These are phyloP conservation scores for Cladosporium sp. DNA, from an alignment of 2,329 filamentous ascomycete species.

Conservation along the genomic window DNA sequence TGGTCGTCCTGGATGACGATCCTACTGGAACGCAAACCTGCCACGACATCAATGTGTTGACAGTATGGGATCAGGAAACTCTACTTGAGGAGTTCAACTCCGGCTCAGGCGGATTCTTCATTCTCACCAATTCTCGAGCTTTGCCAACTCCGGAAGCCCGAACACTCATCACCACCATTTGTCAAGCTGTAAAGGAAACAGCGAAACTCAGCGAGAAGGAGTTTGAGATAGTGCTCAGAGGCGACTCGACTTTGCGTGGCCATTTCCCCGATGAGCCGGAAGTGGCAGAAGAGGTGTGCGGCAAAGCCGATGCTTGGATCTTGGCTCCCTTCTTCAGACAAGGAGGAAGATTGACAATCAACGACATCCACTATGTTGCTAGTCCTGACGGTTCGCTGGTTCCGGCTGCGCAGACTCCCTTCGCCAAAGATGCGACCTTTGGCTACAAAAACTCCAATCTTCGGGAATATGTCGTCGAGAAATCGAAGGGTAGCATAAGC, in stretches of 20 bases:
- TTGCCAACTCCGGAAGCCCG: slow-evolving; percentile 47
- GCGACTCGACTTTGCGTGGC: slow-evolving; percentile 55
- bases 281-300: slow-evolving; percentile 48
- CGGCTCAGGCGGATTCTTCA: slow-evolving; percentile 51
- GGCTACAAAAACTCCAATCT: slow-evolving; percentile 54
- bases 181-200: slow-evolving; percentile 45
- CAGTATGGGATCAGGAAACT: slow-evolving; percentile 48
- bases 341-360: slow-evolving; percentile 54
- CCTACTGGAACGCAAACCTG: slow-evolving; percentile 58
- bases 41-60: slow-evolving; percentile 53
- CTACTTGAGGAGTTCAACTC: slow-evolving; percentile 43
- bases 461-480: slow-evolving; percentile 52
- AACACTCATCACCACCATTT: slow-evolving; percentile 49
- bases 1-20: slow-evolving; percentile 12
- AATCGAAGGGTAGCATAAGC: slow-evolving; percentile 42
- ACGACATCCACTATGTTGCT: slow-evolving; percentile 56
- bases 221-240: slow-evolving; percentile 54
- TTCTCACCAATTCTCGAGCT: slow-evolving; percentile 57
- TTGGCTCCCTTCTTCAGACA: slow-evolving; percentile 58
- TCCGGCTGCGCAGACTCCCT: slow-evolving; percentile 52
- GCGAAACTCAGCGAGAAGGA: slow-evolving; percentile 35
- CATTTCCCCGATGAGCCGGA: slow-evolving; percentile 56
- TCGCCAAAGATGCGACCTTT: slow-evolving; percentile 56
- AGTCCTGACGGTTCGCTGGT: slow-evolving; percentile 45
- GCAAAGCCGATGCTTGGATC: slow-evolving; percentile 50